Evolutionary conservation across 2,329 filamentous ascomycete species (phyloP), one percentile per base, ranked within the genome.

Genomic region (Penicillium olsonii): DNA sequence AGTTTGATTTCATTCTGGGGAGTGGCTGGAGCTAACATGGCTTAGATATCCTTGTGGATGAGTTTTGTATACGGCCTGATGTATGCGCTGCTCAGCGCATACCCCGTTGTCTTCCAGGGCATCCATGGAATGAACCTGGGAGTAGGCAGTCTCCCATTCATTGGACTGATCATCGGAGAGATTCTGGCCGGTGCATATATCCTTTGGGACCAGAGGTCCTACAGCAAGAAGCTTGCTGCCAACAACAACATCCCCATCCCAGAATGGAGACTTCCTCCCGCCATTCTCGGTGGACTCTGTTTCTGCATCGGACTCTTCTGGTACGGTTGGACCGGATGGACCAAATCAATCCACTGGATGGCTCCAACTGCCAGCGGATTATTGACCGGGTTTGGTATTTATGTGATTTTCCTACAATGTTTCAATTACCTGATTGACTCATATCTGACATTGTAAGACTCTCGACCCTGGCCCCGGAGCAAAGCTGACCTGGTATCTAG

Each of bases 351-450:
- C 19, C 68, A 69, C 52, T 70, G 67, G 65, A 68, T 68, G 56
- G 65, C 63, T 7, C 67, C 68, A n/a, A 66, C 66, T 2, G 63
- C 60, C 3, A 64, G 61, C 2, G 68, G 68, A n/a, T 38, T 68
- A 1, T 34, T 67, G 17, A 61, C 59, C 10, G 67, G 66, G 5
- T 69, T 69, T 38, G 66, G 65, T 8, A 64, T 69, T 27, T 62
- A 61, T 26, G 60, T 60, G 20, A 68, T 70, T 48, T 70, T 70
- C 48, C 46, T 69, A 31, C 63, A 66, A 38, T 62, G 65, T 15
- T 71, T 69, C 54, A 69, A 68, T 37, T 68, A 73, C 37, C 42
- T 74, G 34, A 65, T 75, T 19, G 71, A 73, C 34, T 66, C 68
- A 1, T 74, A 73, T 53, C 58, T 73, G 24, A 65, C 64, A 19